These are phyloP conservation scores for Hygrophila difformis DNA, from an alignment of 257 asterid genomes.

Conservation along the genomic window DNA sequence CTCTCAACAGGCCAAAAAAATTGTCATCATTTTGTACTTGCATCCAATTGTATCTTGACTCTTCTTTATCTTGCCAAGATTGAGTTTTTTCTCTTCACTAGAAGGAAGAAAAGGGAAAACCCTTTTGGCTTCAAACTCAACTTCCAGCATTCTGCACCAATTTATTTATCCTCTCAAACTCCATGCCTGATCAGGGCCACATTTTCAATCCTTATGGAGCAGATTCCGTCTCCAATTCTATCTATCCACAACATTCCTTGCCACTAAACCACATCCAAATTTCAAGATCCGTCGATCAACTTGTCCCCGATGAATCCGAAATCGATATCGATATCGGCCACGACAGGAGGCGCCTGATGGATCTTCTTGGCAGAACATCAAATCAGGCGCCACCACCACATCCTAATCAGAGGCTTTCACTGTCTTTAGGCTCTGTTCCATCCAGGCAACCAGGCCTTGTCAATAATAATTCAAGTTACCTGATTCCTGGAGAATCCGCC, in stretches of 20 bases:
- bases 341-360: conserved; percentile 45
- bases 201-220: conserved; percentile 33
- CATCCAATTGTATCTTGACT: no score
- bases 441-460: conserved; percentile 21
- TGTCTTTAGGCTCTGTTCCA: conserved; percentile 47
- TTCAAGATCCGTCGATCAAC: conserved; percentile 26
- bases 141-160: conserved; percentile 50
- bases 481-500: conserved; percentile 16
- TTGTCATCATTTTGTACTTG: conserved; percentile 17
- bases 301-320: conserved; percentile 27
- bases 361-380: conserved; percentile 59
- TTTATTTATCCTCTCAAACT: conserved; percentile 41
- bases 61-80: no score
- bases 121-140: conserved; percentile 29
- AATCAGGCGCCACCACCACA: conserved; percentile 24
- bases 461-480: conserved; percentile 23
- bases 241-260: conserved; percentile 22
- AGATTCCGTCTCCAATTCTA: conserved; percentile 15
- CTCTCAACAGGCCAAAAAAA: no score
- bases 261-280: conserved; percentile 24
- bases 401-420: conserved; percentile 58
- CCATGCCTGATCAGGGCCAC: conserved; percentile 36
- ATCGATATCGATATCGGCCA: conserved; percentile 30
- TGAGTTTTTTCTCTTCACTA: no score
- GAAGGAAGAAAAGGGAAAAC: no score